Evolutionary conservation across 2,329 filamentous ascomycete genomes (phyloP).

Genomic region (Aspergillus sp.): DNA sequence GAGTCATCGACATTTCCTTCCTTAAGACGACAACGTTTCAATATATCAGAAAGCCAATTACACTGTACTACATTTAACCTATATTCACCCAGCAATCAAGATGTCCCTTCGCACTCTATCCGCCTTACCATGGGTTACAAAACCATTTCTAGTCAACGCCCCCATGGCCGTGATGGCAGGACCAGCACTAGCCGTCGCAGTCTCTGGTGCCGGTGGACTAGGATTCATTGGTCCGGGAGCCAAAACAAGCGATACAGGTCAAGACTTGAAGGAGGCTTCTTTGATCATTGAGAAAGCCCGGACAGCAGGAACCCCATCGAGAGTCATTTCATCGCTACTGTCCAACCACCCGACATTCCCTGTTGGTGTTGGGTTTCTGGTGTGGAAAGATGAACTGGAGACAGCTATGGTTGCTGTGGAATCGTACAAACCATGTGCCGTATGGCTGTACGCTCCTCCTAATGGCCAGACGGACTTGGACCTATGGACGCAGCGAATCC

Average conservation of each 20-base stretch:
- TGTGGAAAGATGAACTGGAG: slow-evolving; percentile 32
- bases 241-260: slow-evolving; percentile 24
- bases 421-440: slow-evolving; percentile 33
- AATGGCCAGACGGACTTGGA: slow-evolving; percentile 27
- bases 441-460: slow-evolving; percentile 36
- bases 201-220: slow-evolving; percentile 49
- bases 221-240: slow-evolving; percentile 53
- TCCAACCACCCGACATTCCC: slow-evolving; percentile 20
- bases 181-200: slow-evolving; percentile 51
- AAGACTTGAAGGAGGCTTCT: slow-evolving; percentile 26
- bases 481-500: slow-evolving; percentile 40
- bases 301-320: neutral
- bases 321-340: slow-evolving; percentile 1
- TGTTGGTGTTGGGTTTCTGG: slow-evolving; percentile 36
- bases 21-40: no score
- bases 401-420: slow-evolving; percentile 22
- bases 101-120: neutral
- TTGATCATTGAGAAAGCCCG: slow-evolving; percentile 13
- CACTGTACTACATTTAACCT: no score
- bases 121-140: slow-evolving; percentile 53
- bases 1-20: no score
- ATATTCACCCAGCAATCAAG: no score
- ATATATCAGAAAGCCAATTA: no score
- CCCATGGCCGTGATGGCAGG: slow-evolving; percentile 63
- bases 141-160: slow-evolving; percentile 54